These are phyloP conservation scores for Inga oerstediana DNA, from an alignment of 306 rosid species.

Conservation along the genomic window DNA sequence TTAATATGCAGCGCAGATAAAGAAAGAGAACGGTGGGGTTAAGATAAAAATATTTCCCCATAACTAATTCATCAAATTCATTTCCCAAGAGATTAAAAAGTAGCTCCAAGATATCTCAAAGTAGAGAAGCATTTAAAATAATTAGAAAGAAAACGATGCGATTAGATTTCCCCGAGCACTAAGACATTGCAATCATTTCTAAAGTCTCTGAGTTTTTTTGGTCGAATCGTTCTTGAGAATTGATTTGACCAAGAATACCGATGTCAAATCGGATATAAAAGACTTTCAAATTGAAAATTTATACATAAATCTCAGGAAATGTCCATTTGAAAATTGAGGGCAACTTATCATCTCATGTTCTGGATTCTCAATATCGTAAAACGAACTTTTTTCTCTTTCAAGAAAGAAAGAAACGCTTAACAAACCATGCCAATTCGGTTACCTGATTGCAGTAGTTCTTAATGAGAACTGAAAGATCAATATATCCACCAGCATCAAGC, in stretches of 20 bases:
- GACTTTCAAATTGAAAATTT: background rate
- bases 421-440: background rate
- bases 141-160: background rate
- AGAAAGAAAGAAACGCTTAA: background rate
- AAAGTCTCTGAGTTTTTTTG: background rate
- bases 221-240: background rate
- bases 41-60: background rate
- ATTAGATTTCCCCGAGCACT: background rate
- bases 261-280: background rate
- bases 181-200: background rate
- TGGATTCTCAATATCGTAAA: background rate
- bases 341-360: background rate
- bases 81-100: background rate
- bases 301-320: background rate
- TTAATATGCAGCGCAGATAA: background rate
- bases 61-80: background rate
- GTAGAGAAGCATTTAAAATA: background rate
- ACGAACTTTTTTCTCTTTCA: too few relatives aligned
- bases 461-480: conserved; percentile 33
- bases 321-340: background rate
- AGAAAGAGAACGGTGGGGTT: background rate
- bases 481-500: conserved; percentile 19
- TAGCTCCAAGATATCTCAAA: background rate
- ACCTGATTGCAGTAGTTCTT: conserved; percentile 42
- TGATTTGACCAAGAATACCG: background rate